Evolutionary conservation across 2,329 filamentous ascomycete genomes (phyloP).

Genomic region (Exophiala oligosperma): DNA sequence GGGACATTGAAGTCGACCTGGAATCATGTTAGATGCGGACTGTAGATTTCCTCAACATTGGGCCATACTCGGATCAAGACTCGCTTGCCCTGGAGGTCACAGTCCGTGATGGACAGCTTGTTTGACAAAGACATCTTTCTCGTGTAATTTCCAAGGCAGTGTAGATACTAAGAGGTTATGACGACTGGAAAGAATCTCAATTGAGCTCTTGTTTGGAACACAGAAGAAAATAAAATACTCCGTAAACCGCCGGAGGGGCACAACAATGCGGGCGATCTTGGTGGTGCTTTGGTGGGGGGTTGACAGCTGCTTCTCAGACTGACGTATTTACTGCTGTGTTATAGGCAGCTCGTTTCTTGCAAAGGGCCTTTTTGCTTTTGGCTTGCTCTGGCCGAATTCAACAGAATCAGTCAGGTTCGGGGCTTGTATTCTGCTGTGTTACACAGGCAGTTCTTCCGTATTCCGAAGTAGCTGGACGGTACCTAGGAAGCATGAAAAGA

Average conservation of each 20-base stretch:
- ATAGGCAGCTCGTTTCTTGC: too few relatives aligned
- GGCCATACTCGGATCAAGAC: slow-evolving; percentile 88
- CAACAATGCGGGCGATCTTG: neutral
- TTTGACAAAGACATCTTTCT: slow-evolving; percentile 87
- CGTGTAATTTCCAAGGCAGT: slow-evolving; percentile 4
- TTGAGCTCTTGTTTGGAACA: slow-evolving; percentile 4
- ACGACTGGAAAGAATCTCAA: slow-evolving; percentile 4
- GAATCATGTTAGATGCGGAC: slow-evolving; percentile 4
- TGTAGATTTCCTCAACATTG: neutral
- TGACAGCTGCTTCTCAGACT: neutral
- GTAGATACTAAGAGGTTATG: neutral
- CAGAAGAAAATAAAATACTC: slow-evolving; percentile 7
- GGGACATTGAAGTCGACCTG: slow-evolving; percentile 99
- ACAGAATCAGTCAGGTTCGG: too few relatives aligned
- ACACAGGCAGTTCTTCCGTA: too few relatives aligned
- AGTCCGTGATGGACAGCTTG: slow-evolving; percentile 95
- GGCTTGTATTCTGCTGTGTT: too few relatives aligned
- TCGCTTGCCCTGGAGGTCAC: slow-evolving; percentile 97
- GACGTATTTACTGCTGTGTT: too few relatives aligned
- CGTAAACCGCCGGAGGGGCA: slow-evolving; percentile 1
- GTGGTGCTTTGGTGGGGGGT: slow-evolving; percentile 8
- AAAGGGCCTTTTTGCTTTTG: too few relatives aligned
- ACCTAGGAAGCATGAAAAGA: neutral
- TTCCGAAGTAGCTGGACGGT: too few relatives aligned
- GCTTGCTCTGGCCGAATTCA: too few relatives aligned